Base-by-base conservation (phyloP, 805 yeast species). In the Myxozyma geophila region DNA sequence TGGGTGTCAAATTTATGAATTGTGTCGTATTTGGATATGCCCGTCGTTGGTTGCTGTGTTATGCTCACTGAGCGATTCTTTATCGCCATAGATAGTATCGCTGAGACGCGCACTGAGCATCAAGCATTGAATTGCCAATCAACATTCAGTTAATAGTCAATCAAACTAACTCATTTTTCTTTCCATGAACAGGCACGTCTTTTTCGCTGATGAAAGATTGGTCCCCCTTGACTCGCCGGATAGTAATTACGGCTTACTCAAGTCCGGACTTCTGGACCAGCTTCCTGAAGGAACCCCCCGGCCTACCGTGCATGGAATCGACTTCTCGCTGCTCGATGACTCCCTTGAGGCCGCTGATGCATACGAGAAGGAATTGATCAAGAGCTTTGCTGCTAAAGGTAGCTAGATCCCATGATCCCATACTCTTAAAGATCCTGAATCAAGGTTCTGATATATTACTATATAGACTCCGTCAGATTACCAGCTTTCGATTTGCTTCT, bases 151-250 rank as follows among this genome's bases (percentile, higher is more conserved):
- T n/a, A n/a, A 43, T 43, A 8, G 21, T 17, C 9, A 6, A 43
- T 43, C n/a, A 39, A 43, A 43, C 43, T 39, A 39, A 39, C 43
- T 2, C 47, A 13, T n/a, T 6, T 52, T 4, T 39, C 37, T 39
- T 9, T 19, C 6, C 15, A 39, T 33, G 10, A 21, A 43, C 46
- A 72, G 74, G 74, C 98, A 93, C 75, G 85, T 93, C 55, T 93
- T 91, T 76, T 92, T 93, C 78, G 97, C 97, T 6, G 98, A 93
- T 77, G 98, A 93, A 79, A 85, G 98, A 75, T 81, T 93, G 67
- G 98, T 93, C 47, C 95, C 97, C 49, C 90, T 91, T 69, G 88
- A 84, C 56, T 85, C 89, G 35, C 84, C 84, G 8, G 93, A 91
- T 72, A 88, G 96, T 60, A 93, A 93, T 75, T 93, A 87, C 72